Evolutionary conservation across 305 asterid genomes (phyloP).

Genomic region (Withania somnifera): DNA sequence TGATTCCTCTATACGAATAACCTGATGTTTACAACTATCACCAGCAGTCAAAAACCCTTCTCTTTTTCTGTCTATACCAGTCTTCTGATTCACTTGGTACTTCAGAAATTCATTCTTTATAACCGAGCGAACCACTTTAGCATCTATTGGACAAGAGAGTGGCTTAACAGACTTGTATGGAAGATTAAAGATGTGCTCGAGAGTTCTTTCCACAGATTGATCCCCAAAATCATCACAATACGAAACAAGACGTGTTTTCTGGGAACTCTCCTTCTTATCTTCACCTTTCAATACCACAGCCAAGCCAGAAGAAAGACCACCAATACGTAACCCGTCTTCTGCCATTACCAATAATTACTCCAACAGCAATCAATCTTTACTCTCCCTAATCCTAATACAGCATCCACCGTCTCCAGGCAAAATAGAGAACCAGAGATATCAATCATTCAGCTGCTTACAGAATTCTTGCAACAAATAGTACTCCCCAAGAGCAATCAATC

Average conservation of each 20-base stretch:
- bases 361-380: constrained; percentile 17
- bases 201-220: constrained; percentile 79
- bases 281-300: constrained; percentile 70
- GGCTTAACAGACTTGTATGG: constrained; percentile 54
- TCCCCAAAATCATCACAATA: constrained; percentile 79
- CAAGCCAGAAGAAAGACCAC: constrained; percentile 80
- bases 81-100: constrained; percentile 34
- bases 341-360: constrained; percentile 43
- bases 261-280: constrained; percentile 52
- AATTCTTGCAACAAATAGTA: not conserved
- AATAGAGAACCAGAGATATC: too few species aligned
- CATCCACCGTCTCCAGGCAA: too few species aligned
- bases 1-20: constrained; percentile 61
- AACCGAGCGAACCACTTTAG: constrained; percentile 38
- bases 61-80: constrained; percentile 19
- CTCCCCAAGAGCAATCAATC: constrained; percentile 13
- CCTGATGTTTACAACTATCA: constrained; percentile 27
- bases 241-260: constrained; percentile 58
- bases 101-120: constrained; percentile 46
- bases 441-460: too few species aligned
- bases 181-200: constrained; percentile 78
- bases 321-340: constrained; percentile 62
- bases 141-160: constrained; percentile 42
- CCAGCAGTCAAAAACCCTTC: constrained; percentile 48
- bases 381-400: too few species aligned